Percentiles rank a stretch among this genome's conserved stretches.
These are phyloP conservation scores for Vanrija humicola DNA, from an alignment of 1,284 basidiomycete species.

Conservation along the genomic window DNA sequence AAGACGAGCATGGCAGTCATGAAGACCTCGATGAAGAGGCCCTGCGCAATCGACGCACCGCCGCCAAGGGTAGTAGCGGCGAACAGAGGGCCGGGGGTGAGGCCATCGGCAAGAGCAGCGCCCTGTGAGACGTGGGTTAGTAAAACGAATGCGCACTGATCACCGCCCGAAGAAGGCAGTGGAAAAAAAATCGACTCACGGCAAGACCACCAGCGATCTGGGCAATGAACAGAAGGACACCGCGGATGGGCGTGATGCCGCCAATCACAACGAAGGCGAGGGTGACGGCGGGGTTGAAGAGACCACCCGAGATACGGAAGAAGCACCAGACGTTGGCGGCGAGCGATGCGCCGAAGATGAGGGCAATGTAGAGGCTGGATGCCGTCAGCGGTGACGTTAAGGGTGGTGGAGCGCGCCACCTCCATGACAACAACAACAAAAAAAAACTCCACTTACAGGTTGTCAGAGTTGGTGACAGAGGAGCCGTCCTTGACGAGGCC, in stretches of 20 bases:
- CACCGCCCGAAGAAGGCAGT: background rate
- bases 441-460: conserved; percentile 23
- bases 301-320: conserved; percentile 49
- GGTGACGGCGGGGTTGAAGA: conserved; percentile 52
- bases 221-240: conserved; percentile 44
- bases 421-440: conserved; percentile 2
- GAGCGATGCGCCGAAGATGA: conserved; percentile 52
- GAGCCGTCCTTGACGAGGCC: conserved; percentile 29
- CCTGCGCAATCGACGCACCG: conserved; percentile 35
- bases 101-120: conserved; percentile 46
- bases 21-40: conserved; percentile 51
- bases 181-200: conserved; percentile 9
- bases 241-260: conserved; percentile 47
- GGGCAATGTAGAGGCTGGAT: conserved; percentile 49
- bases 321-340: conserved; percentile 51
- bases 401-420: background rate
- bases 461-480: conserved; percentile 38
- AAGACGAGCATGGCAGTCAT: conserved; percentile 49
- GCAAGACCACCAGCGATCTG: conserved; percentile 53
- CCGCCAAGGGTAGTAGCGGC: conserved; percentile 47
- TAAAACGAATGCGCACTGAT: background rate
- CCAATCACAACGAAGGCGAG: conserved; percentile 51
- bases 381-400: conserved; percentile 18
- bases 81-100: conserved; percentile 44
- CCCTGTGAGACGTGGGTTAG: conserved; percentile 8